These are phyloP conservation scores for Hyaloperonospora arabidopsidis DNA, from an alignment of 352 stramenopile genomes.

Conservation along the genomic window DNA sequence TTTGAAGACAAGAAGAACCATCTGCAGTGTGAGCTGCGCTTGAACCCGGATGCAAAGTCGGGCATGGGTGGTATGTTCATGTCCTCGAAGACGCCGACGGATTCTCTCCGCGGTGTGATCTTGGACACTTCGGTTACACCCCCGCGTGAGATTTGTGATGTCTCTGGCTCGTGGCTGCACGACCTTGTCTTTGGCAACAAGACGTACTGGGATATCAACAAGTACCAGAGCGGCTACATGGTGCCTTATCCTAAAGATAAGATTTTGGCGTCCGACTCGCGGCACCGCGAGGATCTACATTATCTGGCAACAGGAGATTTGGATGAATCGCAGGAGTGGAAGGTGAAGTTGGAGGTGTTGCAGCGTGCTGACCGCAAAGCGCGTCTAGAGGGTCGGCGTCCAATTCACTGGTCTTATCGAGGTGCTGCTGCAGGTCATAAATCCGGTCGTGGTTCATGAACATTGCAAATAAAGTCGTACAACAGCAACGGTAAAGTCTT, in stretches of 20 bases:
- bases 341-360: constrained; percentile 72
- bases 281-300: constrained; percentile 63
- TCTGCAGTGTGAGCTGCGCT: constrained; percentile 60
- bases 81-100: constrained; percentile 63
- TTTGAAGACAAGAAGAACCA: constrained; percentile 78
- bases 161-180: constrained; percentile 74
- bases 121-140: constrained; percentile 49
- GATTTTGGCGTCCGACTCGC: constrained; percentile 63
- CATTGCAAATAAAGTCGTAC: constrained; percentile 9
- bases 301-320: constrained; percentile 59
- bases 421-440: constrained; percentile 33
- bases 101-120: constrained; percentile 63
- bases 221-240: constrained; percentile 52
- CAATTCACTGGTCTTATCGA: constrained; percentile 70
- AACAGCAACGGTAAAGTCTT: constrained; percentile 8
- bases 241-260: constrained; percentile 47
- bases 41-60: constrained; percentile 83
- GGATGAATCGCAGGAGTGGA: constrained; percentile 80
- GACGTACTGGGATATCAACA: constrained; percentile 66
- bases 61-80: constrained; percentile 82
- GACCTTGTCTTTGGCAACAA: constrained; percentile 58
- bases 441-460: constrained; percentile 10
- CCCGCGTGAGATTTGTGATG: constrained; percentile 55
- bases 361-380: constrained; percentile 72
- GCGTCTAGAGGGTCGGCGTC: constrained; percentile 58